Conservation (phyloP, 2,329 filamentous ascomycete genomes). For the Dactylellina haptotyla region DNA sequence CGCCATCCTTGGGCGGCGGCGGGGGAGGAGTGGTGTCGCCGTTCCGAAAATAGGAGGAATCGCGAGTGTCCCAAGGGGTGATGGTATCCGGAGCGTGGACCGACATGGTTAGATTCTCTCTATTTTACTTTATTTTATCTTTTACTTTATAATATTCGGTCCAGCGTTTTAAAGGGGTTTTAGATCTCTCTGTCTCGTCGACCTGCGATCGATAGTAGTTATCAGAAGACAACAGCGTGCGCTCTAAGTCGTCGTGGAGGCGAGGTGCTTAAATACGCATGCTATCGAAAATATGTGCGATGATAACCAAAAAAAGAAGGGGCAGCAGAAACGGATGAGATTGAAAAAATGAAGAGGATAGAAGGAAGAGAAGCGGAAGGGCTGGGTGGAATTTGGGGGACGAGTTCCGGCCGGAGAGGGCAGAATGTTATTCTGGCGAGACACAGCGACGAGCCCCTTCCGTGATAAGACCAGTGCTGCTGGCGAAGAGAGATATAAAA, state of each 20-base stretch:
- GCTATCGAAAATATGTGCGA: too few species aligned
- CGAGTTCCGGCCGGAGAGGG: neutral
- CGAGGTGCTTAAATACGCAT: neutral
- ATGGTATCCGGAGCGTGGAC: conserved; percentile 41
- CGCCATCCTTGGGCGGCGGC: conserved; percentile 48
- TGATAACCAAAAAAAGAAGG: neutral
- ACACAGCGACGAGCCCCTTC: neutral
- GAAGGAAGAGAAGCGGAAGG: neutral
- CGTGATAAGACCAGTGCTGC: conserved; percentile 5
- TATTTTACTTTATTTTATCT: too few species aligned
- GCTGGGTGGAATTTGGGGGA: neutral
- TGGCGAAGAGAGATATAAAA: too few species aligned
- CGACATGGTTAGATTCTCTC: conserved; percentile 25
- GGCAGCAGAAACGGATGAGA: neutral
- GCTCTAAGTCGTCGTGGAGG: neutral
- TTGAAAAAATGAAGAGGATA: neutral
- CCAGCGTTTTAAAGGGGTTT: neutral
- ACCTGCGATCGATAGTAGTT: conserved; percentile 21
- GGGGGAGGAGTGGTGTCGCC: conserved; percentile 39
- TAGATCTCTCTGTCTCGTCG: conserved; percentile 8
- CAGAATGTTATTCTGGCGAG: neutral
- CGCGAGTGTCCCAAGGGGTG: conserved; percentile 23
- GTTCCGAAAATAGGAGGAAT: conserved; percentile 22
- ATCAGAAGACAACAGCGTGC: too few species aligned
- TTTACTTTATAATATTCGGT: neutral